A percentile compares a stretch with the other conserved stretches of the same genome.
Evolutionary conservation across 805 yeast species (phyloP).

Genomic region (Sugiyamaella americana): DNA sequence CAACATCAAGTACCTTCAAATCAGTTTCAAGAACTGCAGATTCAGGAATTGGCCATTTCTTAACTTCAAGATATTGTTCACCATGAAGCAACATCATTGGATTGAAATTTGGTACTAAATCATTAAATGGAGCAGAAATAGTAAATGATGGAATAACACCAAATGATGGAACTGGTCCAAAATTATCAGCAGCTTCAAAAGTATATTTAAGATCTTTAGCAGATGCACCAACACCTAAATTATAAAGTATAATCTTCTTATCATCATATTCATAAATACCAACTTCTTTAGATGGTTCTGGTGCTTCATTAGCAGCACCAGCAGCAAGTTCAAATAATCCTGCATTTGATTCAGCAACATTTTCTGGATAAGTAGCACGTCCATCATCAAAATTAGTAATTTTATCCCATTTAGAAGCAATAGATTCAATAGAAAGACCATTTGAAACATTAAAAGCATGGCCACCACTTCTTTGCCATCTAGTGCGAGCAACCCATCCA

Average conservation of each 20-base stretch:
- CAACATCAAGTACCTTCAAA: slow-evolving; percentile 61
- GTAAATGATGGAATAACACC: slow-evolving; percentile 85
- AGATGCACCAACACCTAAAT: slow-evolving; percentile 82
- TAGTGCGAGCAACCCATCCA: slow-evolving; percentile 91
- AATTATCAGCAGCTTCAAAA: slow-evolving; percentile 69
- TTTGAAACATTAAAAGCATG: slow-evolving; percentile 45
- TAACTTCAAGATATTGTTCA: slow-evolving; percentile 81
- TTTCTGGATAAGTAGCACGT: slow-evolving; percentile 48
- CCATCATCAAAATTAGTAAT: slow-evolving; percentile 59
- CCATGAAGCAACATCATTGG: slow-evolving; percentile 90
- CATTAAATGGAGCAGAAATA: slow-evolving; percentile 38
- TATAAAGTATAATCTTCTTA: slow-evolving; percentile 74
- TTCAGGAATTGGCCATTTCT: slow-evolving; percentile 72
- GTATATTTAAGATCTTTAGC: slow-evolving; percentile 69
- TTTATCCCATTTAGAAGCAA: slow-evolving; percentile 59
- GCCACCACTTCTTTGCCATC: slow-evolving; percentile 94
- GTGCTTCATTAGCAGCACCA: slow-evolving; percentile 39
- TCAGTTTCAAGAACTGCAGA: slow-evolving; percentile 57
- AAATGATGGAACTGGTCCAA: slow-evolving; percentile 82
- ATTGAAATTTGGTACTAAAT: slow-evolving; percentile 71
- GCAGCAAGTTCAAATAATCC: slow-evolving; percentile 52
- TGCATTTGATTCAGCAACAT: slow-evolving; percentile 73
- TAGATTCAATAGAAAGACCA: slow-evolving; percentile 58
- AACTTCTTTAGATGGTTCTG: slow-evolving; percentile 41
- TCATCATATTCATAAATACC: slow-evolving; percentile 54